These are phyloP conservation scores for Gracilariopsis chorda DNA, from an alignment of 23 red algal species.

Conservation along the genomic window DNA sequence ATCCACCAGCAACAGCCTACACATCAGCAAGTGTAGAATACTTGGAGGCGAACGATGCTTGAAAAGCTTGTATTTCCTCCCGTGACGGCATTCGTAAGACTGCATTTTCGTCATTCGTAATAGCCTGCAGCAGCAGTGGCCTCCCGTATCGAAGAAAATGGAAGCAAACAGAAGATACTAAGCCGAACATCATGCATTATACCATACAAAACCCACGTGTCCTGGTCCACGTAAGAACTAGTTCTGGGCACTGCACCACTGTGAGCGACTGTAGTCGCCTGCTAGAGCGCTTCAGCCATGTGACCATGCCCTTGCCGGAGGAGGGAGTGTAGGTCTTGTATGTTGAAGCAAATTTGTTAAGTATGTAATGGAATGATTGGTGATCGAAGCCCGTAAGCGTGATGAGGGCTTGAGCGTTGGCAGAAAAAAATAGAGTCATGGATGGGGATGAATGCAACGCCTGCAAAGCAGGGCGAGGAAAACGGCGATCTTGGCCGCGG, in stretches of 20 bases:
- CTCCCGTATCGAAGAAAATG: neutral
- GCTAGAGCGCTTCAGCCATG: neutral
- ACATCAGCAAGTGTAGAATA: neutral
- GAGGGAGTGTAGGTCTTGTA: neutral
- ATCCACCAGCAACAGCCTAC: neutral
- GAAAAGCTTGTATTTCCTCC: neutral
- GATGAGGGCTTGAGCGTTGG: neutral
- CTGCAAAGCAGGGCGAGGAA: neutral
- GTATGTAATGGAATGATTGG: neutral
- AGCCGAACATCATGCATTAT: neutral
- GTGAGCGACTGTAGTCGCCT: neutral
- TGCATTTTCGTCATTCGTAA: neutral
- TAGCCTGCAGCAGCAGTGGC: neutral
- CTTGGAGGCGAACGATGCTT: neutral
- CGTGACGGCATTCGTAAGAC: neutral
- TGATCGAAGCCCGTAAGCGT: constrained; percentile 22
- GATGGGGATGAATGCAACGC: neutral
- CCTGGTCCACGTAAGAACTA: neutral
- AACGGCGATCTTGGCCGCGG: neutral
- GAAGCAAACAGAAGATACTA: neutral
- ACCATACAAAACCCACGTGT: neutral
- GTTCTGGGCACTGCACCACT: neutral
- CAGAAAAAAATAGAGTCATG: neutral
- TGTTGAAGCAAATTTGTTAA: neutral
- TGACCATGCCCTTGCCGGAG: neutral